Conservation (phyloP, 2,329 filamentous ascomycete species). For the Cadophora malorum region DNA sequence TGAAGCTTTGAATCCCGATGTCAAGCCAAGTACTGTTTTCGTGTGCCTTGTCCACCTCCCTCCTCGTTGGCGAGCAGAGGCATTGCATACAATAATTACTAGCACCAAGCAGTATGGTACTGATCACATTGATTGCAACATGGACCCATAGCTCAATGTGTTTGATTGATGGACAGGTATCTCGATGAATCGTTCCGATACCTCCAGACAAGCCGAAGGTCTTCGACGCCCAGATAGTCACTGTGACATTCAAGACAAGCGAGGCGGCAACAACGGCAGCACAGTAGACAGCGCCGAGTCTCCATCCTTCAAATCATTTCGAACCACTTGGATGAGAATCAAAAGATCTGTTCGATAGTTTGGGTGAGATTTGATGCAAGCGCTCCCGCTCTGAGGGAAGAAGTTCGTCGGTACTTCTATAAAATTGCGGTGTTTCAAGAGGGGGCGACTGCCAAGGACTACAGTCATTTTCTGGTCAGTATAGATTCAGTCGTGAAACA, state of each 20-base stretch:
- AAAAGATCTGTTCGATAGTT: constrained; percentile 1
- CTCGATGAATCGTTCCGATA: constrained; percentile 30
- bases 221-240: constrained; percentile 31
- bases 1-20: constrained; percentile 51
- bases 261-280: constrained; percentile 19
- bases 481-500: too few relatives aligned
- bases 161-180: constrained; percentile 27
- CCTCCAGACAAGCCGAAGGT: constrained; percentile 29
- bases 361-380: constrained; percentile 19
- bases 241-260: constrained; percentile 27
- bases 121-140: constrained; percentile 54
- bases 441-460: constrained; percentile 25
- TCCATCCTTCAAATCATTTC: constrained; percentile 28
- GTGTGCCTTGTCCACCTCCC: constrained; percentile 57
- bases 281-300: constrained; percentile 23
- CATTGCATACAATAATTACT: constrained; percentile 61
- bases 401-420: constrained; percentile 27
- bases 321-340: not conserved
- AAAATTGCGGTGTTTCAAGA: constrained; percentile 17
- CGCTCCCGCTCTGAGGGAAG: constrained; percentile 12
- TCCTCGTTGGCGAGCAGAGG: constrained; percentile 55
- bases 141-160: constrained; percentile 45
- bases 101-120: constrained; percentile 53
- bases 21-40: constrained; percentile 49
- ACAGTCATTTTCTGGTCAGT: not conserved